Conservation (phyloP, 768 basidiomycete genomes). For the Mycena olivaceomarginata region DNA sequence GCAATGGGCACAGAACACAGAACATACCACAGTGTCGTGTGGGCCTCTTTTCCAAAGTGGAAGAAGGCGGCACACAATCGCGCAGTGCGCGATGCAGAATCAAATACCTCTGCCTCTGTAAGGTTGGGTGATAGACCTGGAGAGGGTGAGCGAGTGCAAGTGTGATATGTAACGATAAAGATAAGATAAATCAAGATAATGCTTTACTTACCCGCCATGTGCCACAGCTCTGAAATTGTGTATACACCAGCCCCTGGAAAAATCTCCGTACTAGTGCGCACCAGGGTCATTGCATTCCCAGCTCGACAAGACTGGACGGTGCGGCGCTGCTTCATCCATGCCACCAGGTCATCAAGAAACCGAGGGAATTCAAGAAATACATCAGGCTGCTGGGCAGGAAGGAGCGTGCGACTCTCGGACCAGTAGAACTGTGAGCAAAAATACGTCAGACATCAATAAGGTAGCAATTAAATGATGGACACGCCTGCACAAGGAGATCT, state of each 20-base stretch:
- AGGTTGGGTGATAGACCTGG: too few species aligned
- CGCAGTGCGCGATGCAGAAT: too few species aligned
- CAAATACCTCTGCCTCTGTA: too few species aligned
- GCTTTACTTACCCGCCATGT: slow-evolving; percentile 9
- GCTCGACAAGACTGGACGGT: not conserved
- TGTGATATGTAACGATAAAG: too few species aligned
- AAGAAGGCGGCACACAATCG: too few species aligned
- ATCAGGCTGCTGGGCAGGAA: slow-evolving; percentile 6
- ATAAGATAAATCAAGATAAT: not conserved
- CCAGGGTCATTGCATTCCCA: not conserved
- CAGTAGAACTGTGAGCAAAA: slow-evolving; percentile 16
- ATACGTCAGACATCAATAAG: too few species aligned
- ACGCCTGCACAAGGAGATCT: too few species aligned
- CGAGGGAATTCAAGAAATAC: slow-evolving; percentile 5
- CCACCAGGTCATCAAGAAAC: slow-evolving; percentile 2
- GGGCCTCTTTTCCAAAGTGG: too few species aligned
- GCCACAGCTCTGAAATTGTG: slow-evolving; percentile 4
- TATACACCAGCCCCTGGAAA: not conserved
- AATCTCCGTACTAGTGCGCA: not conserved
- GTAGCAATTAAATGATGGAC: too few species aligned
- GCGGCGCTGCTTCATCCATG: not conserved
- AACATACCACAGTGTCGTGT: too few species aligned
- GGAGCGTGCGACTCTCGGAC: not conserved
- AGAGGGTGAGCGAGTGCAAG: too few species aligned
- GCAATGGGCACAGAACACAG: too few species aligned